Evolutionary conservation across 306 rosid species (phyloP).

Genomic region (Luffa aegyptiaca): DNA sequence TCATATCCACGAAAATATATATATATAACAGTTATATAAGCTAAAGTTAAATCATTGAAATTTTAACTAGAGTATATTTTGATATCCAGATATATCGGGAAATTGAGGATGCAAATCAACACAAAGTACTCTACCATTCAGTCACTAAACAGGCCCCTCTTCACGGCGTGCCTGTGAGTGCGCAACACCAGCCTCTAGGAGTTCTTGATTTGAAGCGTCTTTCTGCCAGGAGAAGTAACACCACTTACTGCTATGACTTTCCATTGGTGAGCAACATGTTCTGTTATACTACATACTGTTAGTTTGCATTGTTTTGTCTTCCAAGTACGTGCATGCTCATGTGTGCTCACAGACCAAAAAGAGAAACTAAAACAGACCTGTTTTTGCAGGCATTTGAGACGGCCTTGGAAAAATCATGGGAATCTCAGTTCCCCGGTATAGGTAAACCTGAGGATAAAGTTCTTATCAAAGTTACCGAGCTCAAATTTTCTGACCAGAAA

Average conservation of each 20-base stretch:
- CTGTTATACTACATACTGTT: background rate
- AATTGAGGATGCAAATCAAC: constrained; percentile 46
- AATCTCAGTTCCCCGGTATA: constrained; percentile 35
- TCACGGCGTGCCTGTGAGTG: constrained; percentile 66
- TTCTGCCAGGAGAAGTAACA: constrained; percentile 73
- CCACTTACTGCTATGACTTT: constrained; percentile 95
- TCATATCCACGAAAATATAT: background rate
- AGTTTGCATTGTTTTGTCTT: background rate
- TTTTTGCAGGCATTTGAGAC: constrained; percentile 73
- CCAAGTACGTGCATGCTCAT: background rate
- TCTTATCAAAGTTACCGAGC: constrained; percentile 65
- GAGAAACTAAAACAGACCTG: constrained; percentile 1
- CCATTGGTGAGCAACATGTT: constrained; percentile 60
- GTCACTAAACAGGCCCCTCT: constrained; percentile 46
- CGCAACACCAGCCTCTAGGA: constrained; percentile 71
- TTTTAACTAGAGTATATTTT: background rate
- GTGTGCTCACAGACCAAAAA: background rate
- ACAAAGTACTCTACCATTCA: constrained; percentile 59
- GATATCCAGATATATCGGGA: constrained; percentile 66
- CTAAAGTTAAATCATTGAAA: background rate
- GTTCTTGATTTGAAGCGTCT: constrained; percentile 74
- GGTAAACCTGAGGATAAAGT: constrained; percentile 37
- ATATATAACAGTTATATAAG: background rate
- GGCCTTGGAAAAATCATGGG: constrained; percentile 82
- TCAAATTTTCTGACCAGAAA: constrained; percentile 58